Percentiles rank a stretch among this genome's conserved stretches.
phyloP scores from a whole-genome alignment of 2,329 filamentous ascomycete genomes.

The Phoma sp. region DNA sequence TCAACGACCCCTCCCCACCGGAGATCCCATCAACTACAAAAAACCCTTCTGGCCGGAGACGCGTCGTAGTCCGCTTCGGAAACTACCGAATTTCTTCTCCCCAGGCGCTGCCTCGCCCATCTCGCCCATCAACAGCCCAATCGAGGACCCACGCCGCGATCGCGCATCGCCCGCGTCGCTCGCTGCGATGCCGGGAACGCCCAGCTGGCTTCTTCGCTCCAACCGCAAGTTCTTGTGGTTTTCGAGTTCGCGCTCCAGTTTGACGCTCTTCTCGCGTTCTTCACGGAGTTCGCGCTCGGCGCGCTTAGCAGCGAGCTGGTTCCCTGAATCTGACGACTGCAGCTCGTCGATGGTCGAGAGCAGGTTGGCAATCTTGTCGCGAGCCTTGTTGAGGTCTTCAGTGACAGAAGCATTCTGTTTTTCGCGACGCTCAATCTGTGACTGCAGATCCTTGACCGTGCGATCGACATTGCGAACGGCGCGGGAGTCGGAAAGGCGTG shows the following conservation, averaged over 20 bases:
- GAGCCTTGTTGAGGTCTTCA: slow-evolving; percentile 83
- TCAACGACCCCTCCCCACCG: slow-evolving; percentile 33
- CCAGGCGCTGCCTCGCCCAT: slow-evolving; percentile 39
- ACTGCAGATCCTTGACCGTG: slow-evolving; percentile 89
- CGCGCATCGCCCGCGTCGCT: slow-evolving; percentile 53
- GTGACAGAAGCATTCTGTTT: slow-evolving; percentile 81
- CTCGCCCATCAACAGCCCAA: slow-evolving; percentile 48
- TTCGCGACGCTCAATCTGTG: slow-evolving; percentile 90
- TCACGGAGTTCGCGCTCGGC: slow-evolving; percentile 90
- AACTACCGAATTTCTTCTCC: slow-evolving; percentile 43
- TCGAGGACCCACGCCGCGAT: slow-evolving; percentile 53
- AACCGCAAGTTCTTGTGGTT: slow-evolving; percentile 75
- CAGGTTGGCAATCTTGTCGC: slow-evolving; percentile 89
- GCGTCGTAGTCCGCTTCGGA: slow-evolving; percentile 46
- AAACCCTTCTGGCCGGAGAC: slow-evolving; percentile 58
- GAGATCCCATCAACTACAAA: slow-evolving; percentile 53
- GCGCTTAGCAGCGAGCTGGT: slow-evolving; percentile 80
- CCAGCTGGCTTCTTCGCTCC: slow-evolving; percentile 58
- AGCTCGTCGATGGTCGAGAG: slow-evolving; percentile 92
- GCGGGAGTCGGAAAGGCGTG: slow-evolving; percentile 80
- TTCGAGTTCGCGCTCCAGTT: slow-evolving; percentile 88
- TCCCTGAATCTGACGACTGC: slow-evolving; percentile 82
- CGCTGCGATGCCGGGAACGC: slow-evolving; percentile 43
- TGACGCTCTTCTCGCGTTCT: slow-evolving; percentile 79
- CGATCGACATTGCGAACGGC: slow-evolving; percentile 92